Conservation (phyloP, 164 flowering plant species). For the Aristolochia californica region DNA sequence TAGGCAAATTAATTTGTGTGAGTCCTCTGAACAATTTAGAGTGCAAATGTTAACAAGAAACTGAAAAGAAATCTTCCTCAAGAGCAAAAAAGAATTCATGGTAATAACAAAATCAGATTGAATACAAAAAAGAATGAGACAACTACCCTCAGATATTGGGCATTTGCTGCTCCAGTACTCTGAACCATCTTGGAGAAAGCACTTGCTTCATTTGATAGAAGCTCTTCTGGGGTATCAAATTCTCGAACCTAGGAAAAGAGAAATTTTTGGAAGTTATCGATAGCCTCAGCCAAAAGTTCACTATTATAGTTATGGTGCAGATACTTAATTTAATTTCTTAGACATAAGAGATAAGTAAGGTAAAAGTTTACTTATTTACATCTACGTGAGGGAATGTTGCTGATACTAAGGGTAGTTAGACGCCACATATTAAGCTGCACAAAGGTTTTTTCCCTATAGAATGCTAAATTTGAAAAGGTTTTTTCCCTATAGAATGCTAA, state of each 20-base stretch:
- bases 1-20: background rate
- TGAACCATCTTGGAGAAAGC: conserved; percentile 96
- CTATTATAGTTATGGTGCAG: no score
- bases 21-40: no score
- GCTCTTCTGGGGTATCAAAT: conserved; percentile 67
- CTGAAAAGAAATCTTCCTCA: background rate
- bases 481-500: background rate
- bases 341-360: no score
- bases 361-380: no score
- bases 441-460: background rate
- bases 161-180: conserved; percentile 96
- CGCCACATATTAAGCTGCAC: background rate
- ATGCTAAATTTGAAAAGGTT: no score
- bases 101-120: background rate
- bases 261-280: background rate
- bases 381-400: no score
- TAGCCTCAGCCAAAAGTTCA: no score
- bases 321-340: no score
- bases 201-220: conserved; percentile 56
- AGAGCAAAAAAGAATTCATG: background rate
- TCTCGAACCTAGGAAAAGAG: conserved; percentile 49
- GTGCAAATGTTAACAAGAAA: background rate
- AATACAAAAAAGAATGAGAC: background rate
- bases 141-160: conserved; percentile 62
- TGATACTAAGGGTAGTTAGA: no score